phyloP scores from a whole-genome alignment of 176 grass and related monocot genomes.

The Musa beccarii region DNA sequence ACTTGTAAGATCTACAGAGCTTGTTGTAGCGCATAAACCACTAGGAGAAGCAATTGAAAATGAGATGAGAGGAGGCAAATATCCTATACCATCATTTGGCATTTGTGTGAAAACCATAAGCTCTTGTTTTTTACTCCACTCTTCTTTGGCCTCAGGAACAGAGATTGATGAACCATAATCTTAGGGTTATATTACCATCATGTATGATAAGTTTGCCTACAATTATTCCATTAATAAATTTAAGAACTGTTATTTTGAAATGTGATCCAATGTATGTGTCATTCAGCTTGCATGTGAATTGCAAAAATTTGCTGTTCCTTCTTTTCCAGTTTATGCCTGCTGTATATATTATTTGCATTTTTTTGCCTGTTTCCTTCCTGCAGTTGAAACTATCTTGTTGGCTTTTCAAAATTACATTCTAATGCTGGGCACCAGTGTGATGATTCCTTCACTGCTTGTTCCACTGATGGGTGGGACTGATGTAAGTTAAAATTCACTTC shows the following conservation, averaged over 20 bases:
- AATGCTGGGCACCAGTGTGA: slow-evolving; percentile 16
- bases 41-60: background rate
- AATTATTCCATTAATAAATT: too few species aligned
- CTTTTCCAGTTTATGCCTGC: background rate
- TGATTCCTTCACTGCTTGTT: slow-evolving; percentile 15
- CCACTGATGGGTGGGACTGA: slow-evolving; percentile 15
- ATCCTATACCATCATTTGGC: background rate
- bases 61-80: background rate
- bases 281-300: background rate
- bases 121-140: background rate
- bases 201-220: background rate
- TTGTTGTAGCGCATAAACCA: background rate
- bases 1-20: background rate
- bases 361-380: background rate
- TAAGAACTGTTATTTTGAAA: background rate
- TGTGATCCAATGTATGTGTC: background rate
- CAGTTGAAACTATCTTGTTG: slow-evolving; percentile 15
- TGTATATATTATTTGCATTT: background rate
- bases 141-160: background rate
- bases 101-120: background rate
- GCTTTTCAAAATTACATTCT: slow-evolving; percentile 13
- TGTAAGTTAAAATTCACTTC: slow-evolving; percentile 4
- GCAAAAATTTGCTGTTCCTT: background rate
- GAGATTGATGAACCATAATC: background rate
- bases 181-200: background rate